Evolutionary conservation across 208 protist genomes (phyloP).

Genomic region (Leishmania martiniquensis): DNA sequence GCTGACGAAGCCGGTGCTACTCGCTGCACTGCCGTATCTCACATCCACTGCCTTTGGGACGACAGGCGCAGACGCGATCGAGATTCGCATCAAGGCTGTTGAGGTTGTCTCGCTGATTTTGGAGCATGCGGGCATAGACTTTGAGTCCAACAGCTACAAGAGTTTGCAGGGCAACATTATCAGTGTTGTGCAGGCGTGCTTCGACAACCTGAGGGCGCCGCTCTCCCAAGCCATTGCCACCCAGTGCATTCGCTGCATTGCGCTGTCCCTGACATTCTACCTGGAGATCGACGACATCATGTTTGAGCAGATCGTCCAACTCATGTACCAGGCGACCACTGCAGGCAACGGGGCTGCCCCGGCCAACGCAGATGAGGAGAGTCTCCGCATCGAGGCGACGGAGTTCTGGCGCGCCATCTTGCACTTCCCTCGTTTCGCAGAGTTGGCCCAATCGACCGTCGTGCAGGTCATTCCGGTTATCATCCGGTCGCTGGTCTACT

Average conservation of each 20-base stretch:
- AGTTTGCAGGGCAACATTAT: slow-evolving; percentile 52
- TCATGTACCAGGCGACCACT: slow-evolving; percentile 64
- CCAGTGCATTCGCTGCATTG: slow-evolving; percentile 65
- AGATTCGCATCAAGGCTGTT: slow-evolving; percentile 67
- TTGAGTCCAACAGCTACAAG: slow-evolving; percentile 56
- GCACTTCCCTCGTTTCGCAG: slow-evolving; percentile 74
- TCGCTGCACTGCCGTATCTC: slow-evolving; percentile 49
- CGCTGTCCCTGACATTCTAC: slow-evolving; percentile 72
- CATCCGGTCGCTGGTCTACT: slow-evolving; percentile 92
- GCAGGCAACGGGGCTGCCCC: slow-evolving; percentile 25
- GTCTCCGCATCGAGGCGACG: slow-evolving; percentile 81
- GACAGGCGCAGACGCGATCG: slow-evolving; percentile 21
- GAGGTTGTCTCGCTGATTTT: slow-evolving; percentile 58
- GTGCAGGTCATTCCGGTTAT: slow-evolving; percentile 72
- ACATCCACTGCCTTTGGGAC: slow-evolving; percentile 27
- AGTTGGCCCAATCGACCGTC: slow-evolving; percentile 55
- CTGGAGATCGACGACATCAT: slow-evolving; percentile 51
- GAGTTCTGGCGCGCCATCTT: slow-evolving; percentile 83
- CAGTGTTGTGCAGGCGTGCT: slow-evolving; percentile 63
- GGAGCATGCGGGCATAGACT: slow-evolving; percentile 70
- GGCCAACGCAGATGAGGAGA: slow-evolving; percentile 43
- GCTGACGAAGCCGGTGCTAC: slow-evolving; percentile 57
- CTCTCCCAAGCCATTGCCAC: slow-evolving; percentile 50
- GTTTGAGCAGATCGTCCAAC: slow-evolving; percentile 55
- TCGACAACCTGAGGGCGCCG: slow-evolving; percentile 59